Evolutionary conservation across 495 filamentous ascomycete genomes (phyloP).

Genomic region (Clohesyomyces aquaticus): DNA sequence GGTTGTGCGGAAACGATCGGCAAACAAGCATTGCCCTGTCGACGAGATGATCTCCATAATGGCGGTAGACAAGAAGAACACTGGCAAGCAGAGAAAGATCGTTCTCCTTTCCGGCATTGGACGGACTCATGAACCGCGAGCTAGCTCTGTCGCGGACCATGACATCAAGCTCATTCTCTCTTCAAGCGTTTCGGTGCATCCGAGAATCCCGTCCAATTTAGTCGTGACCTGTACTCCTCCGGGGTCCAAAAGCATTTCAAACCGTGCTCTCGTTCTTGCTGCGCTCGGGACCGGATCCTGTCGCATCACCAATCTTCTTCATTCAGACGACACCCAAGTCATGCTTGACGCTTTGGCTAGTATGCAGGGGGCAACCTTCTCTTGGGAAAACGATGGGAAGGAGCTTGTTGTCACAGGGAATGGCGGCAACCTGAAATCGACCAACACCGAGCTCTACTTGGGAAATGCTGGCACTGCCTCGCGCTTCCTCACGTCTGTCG

Average conservation of each 20-base stretch:
- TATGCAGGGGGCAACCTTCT: constrained; percentile 86
- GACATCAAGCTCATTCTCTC: constrained; percentile 85
- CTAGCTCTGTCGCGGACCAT: constrained; percentile 82
- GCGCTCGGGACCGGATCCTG: constrained; percentile 87
- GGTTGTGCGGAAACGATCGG: constrained; percentile 80
- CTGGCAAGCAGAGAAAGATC: constrained; percentile 92
- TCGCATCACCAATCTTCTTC: constrained; percentile 85
- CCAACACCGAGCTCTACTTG: constrained; percentile 77
- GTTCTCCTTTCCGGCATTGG: constrained; percentile 94
- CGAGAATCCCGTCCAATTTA: constrained; percentile 64
- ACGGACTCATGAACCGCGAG: constrained; percentile 79
- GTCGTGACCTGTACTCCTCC: constrained; percentile 82
- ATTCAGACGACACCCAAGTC: constrained; percentile 95
- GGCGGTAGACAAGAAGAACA: constrained; percentile 98
- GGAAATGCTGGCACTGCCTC: constrained; percentile 97
- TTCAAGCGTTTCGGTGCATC: constrained; percentile 72
- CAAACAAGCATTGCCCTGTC: constrained; percentile 87
- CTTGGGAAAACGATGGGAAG: constrained; percentile 91
- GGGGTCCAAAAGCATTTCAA: constrained; percentile 97
- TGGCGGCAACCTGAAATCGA: constrained; percentile 81
- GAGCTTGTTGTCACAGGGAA: constrained; percentile 88
- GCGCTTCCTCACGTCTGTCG: constrained; percentile 91
- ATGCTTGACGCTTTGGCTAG: constrained; percentile 88
- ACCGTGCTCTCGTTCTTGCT: constrained; percentile 89
- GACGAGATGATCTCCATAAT: constrained; percentile 87